Percentiles rank a stretch among this genome's conserved stretches.
Conservation (phyloP, 208 protist species). For the Leptomonas seymouri region DNA sequence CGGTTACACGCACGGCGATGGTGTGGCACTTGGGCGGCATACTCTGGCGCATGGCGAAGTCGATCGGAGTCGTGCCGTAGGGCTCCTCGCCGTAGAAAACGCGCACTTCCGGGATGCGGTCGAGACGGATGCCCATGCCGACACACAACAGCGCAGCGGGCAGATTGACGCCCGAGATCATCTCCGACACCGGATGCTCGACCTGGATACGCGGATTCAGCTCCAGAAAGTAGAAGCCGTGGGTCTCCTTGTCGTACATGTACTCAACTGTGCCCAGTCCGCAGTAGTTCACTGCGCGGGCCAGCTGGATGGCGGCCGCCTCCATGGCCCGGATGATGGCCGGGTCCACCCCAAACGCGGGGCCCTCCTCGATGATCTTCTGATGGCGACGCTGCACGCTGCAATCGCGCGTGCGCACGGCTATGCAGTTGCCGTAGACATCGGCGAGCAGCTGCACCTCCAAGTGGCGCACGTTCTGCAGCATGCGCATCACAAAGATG, state of each 20-base stretch:
- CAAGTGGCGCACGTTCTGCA: slow-evolving; percentile 93
- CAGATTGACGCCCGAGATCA: slow-evolving; percentile 96
- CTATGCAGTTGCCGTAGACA: slow-evolving; percentile 91
- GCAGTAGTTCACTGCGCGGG: slow-evolving; percentile 93
- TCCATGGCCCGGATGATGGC: slow-evolving; percentile 93
- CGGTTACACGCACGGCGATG: slow-evolving; percentile 97
- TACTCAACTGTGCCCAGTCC: slow-evolving; percentile 98
- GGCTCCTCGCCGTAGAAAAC: slow-evolving; percentile 90
- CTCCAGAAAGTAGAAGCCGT: slow-evolving; percentile 97
- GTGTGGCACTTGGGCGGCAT: slow-evolving; percentile 88
- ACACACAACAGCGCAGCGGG: slow-evolving; percentile 96
- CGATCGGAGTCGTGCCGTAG: slow-evolving; percentile 75
- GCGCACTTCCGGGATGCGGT: slow-evolving; percentile 96
- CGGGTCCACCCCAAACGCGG: slow-evolving; percentile 84
- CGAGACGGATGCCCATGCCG: slow-evolving; percentile 97
- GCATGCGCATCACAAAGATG: slow-evolving; percentile 98
- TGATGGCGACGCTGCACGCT: slow-evolving; percentile 98
- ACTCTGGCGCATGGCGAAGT: slow-evolving; percentile 78
- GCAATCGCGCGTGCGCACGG: slow-evolving; percentile 97
- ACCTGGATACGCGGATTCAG: slow-evolving; percentile 98
- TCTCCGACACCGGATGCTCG: slow-evolving; percentile 98
- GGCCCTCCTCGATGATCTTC: slow-evolving; percentile 98
- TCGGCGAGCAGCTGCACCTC: slow-evolving; percentile 98
- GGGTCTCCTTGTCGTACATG: slow-evolving; percentile 93
- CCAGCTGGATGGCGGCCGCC: slow-evolving; percentile 90